Evolutionary conservation across 1,284 basidiomycete genomes (phyloP), one percentile per base, ranked within the genome.

Genomic region (Fomitopsis betulina): DNA sequence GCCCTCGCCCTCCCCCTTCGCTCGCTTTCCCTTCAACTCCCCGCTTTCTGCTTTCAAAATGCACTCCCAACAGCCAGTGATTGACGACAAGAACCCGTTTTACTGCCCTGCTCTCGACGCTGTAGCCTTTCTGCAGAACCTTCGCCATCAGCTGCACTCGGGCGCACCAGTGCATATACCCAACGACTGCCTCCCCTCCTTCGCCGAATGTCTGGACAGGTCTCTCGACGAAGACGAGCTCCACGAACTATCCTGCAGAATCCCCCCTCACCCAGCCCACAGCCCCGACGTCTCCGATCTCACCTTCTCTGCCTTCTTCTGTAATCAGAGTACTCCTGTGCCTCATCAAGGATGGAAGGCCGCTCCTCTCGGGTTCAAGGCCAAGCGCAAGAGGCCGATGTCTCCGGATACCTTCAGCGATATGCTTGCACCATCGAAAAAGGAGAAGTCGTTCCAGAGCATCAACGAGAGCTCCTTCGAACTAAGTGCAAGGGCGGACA

Each of bases 381-480:
- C 43, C 8, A 56, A 57, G 54, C 58, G 58, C 39, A 54, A 58
- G 54, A 23, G 51, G 12, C 39, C 62, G 45, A 27, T 32, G 3
- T 53, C 55, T n/a, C 35, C 58, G 13, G 56, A 57, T 9, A 59
- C 60, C 2, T 79, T 77, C 66, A 78, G 72, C 61, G 78, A 77
- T 59, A 67, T 82, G 23, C 64, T 63, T 15, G 79, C 75, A 12
- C 70, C 78, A 27, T 58, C 73, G 15, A 75, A 73, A 60, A 73
- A 75, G 56, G 72, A 71, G 42, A 69, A 71, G 52, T 81, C 81
- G 39, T 56, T 69, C 42, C 65, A 71, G 25, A 76, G 73, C 27
- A 62, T 73, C 51, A 76, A 80, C 58, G 73, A 78, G 19, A 76
- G 71, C 58, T 80, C 79, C 38, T 81, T 80, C 62, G 77, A 79